Evolutionary conservation across 441 rosid species (phyloP).

Genomic region (Gossypium lobatum): DNA sequence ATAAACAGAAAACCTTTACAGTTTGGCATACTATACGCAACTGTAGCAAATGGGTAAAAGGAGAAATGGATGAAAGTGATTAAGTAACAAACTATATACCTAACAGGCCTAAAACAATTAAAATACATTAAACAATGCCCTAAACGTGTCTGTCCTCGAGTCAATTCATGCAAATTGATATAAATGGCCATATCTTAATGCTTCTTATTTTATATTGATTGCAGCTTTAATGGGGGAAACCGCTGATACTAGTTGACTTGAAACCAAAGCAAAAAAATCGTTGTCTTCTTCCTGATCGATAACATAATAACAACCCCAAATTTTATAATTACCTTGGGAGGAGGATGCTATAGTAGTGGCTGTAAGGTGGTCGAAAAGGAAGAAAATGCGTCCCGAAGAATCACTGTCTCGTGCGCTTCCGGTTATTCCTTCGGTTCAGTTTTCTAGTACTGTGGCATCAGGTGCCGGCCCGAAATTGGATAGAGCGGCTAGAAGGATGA

Average conservation of each 20-base stretch:
- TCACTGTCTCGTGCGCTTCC: slow-evolving; percentile 13
- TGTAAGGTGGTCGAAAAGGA: slow-evolving; percentile 9
- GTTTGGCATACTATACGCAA: not conserved
- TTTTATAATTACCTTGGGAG: slow-evolving; percentile 9
- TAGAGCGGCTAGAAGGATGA: slow-evolving; percentile 40
- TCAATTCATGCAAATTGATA: slow-evolving; percentile 14
- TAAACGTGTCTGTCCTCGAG: slow-evolving; percentile 8
- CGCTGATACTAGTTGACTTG: slow-evolving; percentile 36
- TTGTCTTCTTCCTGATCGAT: slow-evolving; percentile 38
- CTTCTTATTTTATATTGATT: not conserved
- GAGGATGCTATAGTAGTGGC: slow-evolving; percentile 22
- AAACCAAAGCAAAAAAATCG: slow-evolving; percentile 39
- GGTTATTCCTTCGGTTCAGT: not conserved
- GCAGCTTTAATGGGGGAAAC: slow-evolving; percentile 17
- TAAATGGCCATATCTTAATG: slow-evolving; percentile 20
- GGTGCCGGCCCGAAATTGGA: slow-evolving; percentile 22
- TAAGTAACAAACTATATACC: slow-evolving; percentile 29
- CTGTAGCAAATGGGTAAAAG: not conserved
- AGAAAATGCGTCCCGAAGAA: slow-evolving; percentile 71
- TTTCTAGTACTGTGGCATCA: slow-evolving; percentile 42
- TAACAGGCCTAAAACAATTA: slow-evolving; percentile 14
- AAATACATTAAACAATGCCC: slow-evolving; percentile 15
- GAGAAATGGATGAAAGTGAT: slow-evolving; percentile 28
- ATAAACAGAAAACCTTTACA: not conserved
- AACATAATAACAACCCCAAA: slow-evolving; percentile 11